phyloP scores from a whole-genome alignment of 305 asterid genomes.

The Fraxinus angustifolia region DNA sequence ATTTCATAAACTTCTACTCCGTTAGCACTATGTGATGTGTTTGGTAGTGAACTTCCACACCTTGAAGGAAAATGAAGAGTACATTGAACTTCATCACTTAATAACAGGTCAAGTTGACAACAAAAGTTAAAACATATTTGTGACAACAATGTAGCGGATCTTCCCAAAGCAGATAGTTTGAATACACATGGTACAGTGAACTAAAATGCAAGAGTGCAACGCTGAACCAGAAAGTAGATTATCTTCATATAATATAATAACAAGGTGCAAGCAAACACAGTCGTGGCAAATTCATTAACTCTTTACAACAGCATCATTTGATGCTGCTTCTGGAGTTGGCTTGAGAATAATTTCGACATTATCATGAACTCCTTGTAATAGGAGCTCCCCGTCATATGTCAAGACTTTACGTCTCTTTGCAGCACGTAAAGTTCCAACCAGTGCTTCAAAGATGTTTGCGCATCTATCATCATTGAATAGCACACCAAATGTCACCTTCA shows the following conservation, averaged over 20 bases:
- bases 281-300: slow-evolving; percentile 15
- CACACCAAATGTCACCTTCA: slow-evolving; percentile 88
- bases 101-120: too few species aligned
- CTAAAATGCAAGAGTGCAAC: too few species aligned
- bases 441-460: slow-evolving; percentile 96
- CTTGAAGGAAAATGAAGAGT: too few species aligned
- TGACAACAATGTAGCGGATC: too few species aligned
- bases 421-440: slow-evolving; percentile 93
- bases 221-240: not conserved
- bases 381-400: slow-evolving; percentile 83
- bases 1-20: too few species aligned
- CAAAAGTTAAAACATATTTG: too few species aligned
- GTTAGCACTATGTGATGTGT: too few species aligned
- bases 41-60: too few species aligned
- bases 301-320: slow-evolving; percentile 30
- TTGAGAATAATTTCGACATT: slow-evolving; percentile 77
- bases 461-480: slow-evolving; percentile 83
- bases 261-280: not conserved
- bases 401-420: slow-evolving; percentile 80
- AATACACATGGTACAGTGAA: too few species aligned
- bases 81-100: too few species aligned
- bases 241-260: not conserved
- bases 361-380: slow-evolving; percentile 93
- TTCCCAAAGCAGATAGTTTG: too few species aligned
- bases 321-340: slow-evolving; percentile 40